Conservation (phyloP, 1,284 basidiomycete species). For the Coniferiporia weirii region DNA sequence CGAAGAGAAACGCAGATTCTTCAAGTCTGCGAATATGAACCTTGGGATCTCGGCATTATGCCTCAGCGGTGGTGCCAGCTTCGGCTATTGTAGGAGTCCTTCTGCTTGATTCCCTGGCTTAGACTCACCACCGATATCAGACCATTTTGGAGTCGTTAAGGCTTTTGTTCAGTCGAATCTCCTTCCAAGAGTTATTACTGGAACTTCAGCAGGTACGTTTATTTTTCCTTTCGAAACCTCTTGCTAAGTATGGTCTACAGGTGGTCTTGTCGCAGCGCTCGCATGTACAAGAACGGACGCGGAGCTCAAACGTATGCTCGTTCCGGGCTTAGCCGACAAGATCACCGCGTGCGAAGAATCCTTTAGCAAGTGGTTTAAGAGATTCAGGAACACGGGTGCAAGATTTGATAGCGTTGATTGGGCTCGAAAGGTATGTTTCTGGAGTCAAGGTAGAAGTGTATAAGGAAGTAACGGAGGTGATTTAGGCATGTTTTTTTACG, state of each 20-base stretch:
- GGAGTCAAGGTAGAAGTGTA: slow-evolving; percentile 3
- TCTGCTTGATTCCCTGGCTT: not conserved
- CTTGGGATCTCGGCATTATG: slow-evolving; percentile 89
- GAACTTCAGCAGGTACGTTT: slow-evolving; percentile 2
- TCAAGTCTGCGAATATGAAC: slow-evolving; percentile 85
- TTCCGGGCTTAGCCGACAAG: slow-evolving; percentile 79
- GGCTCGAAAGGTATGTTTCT: slow-evolving; percentile 74
- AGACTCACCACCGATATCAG: slow-evolving; percentile 31
- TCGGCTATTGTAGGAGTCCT: slow-evolving; percentile 75
- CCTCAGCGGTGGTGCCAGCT: slow-evolving; percentile 89
- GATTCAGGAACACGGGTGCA: slow-evolving; percentile 88
- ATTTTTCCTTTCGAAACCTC: slow-evolving; percentile 47
- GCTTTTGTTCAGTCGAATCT: slow-evolving; percentile 87
- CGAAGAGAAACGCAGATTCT: slow-evolving; percentile 92
- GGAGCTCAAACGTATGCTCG: slow-evolving; percentile 75
- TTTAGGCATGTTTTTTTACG: slow-evolving; percentile 78
- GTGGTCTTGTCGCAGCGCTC: slow-evolving; percentile 82
- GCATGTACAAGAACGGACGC: slow-evolving; percentile 88
- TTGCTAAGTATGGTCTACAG: slow-evolving; percentile 87
- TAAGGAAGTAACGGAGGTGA: slow-evolving; percentile 27
- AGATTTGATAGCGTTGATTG: slow-evolving; percentile 89
- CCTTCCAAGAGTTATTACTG: slow-evolving; percentile 76
- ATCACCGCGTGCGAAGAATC: slow-evolving; percentile 92
- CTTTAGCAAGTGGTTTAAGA: slow-evolving; percentile 68
- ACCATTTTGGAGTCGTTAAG: slow-evolving; percentile 88